Evolutionary conservation across 495 filamentous ascomycete species (phyloP).

Genomic region (Bacidia rubella): DNA sequence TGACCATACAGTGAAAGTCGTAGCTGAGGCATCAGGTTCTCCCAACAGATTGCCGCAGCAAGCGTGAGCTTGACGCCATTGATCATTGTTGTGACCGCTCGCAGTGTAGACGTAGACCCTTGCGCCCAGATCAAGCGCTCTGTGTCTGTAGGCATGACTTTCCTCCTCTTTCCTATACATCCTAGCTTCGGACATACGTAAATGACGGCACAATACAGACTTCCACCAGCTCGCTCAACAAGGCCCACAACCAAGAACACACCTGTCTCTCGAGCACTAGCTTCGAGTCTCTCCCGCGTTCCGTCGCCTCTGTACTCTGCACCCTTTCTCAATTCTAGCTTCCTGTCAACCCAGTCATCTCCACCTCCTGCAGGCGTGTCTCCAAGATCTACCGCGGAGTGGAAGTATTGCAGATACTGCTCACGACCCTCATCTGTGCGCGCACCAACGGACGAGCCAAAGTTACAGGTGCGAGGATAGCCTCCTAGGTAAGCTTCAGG

Average conservation of each 20-base stretch:
- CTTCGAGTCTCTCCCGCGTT: conserved; percentile 67
- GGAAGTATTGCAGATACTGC: conserved; percentile 74
- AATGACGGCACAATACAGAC: conserved; percentile 69
- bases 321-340: conserved; percentile 38
- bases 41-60: conserved; percentile 89
- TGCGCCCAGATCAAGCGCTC: conserved; percentile 86
- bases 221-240: conserved; percentile 69
- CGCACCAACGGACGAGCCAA: conserved; percentile 60
- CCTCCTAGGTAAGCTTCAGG: conserved; percentile 91
- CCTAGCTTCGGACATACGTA: conserved; percentile 69
- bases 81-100: conserved; percentile 69
- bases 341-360: conserved; percentile 54
- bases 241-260: conserved; percentile 70
- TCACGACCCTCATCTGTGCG: conserved; percentile 59
- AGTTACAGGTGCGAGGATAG: conserved; percentile 73
- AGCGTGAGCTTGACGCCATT: conserved; percentile 63
- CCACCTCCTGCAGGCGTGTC: conserved; percentile 68
- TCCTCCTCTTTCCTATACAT: conserved; percentile 72
- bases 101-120: conserved; percentile 66
- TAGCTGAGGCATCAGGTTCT: conserved; percentile 91
- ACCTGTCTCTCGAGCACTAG: conserved; percentile 55
- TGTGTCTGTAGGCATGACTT: conserved; percentile 84
- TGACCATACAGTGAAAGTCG: conserved; percentile 70
- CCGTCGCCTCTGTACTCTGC: conserved; percentile 59
- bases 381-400: conserved; percentile 66